phyloP scores from a whole-genome alignment of 2,329 filamentous ascomycete species.

The Geosmithia putterillii region DNA sequence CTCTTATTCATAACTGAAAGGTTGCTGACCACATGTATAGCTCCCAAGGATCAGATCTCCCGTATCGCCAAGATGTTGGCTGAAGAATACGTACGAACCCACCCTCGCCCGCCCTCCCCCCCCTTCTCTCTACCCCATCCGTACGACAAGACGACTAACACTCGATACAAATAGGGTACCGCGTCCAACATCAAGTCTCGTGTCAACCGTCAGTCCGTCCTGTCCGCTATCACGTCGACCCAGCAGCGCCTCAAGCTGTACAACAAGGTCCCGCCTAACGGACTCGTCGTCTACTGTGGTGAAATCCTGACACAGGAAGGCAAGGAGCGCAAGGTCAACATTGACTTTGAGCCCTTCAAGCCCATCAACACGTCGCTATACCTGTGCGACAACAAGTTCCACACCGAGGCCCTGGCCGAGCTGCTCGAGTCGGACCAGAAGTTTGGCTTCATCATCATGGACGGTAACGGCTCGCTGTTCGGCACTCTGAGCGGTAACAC shows the following conservation, averaged over 20 bases:
- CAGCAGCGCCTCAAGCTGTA: conserved; percentile 99
- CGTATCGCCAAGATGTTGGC: conserved; percentile 98
- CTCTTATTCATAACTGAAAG: not conserved
- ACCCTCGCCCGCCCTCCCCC: not conserved
- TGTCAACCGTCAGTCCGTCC: conserved; percentile 94
- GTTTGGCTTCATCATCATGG: conserved; percentile 99
- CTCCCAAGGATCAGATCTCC: conserved; percentile 96
- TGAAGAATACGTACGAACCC: conserved; percentile 82
- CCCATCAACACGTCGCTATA: conserved; percentile 99
- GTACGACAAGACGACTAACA: not conserved
- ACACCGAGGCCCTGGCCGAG: conserved; percentile 93
- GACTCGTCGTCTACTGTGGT: conserved; percentile 96
- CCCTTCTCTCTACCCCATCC: not conserved
- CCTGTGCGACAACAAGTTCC: conserved; percentile 99
- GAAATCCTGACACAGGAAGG: conserved; percentile 99
- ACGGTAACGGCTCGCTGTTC: conserved; percentile 95
- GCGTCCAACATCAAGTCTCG: conserved; percentile 99
- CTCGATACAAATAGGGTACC: conserved; percentile 56
- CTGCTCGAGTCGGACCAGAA: conserved; percentile 97
- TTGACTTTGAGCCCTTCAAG: conserved; percentile 99
- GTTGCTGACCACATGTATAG: conserved; percentile 29
- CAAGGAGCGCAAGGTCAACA: conserved; percentile 99
- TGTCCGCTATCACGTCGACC: conserved; percentile 97
- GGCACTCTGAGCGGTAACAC: conserved; percentile 96
- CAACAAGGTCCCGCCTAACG: conserved; percentile 97